phyloP scores from a whole-genome alignment of 257 asterid genomes.

The Solanum peruvianum region DNA sequence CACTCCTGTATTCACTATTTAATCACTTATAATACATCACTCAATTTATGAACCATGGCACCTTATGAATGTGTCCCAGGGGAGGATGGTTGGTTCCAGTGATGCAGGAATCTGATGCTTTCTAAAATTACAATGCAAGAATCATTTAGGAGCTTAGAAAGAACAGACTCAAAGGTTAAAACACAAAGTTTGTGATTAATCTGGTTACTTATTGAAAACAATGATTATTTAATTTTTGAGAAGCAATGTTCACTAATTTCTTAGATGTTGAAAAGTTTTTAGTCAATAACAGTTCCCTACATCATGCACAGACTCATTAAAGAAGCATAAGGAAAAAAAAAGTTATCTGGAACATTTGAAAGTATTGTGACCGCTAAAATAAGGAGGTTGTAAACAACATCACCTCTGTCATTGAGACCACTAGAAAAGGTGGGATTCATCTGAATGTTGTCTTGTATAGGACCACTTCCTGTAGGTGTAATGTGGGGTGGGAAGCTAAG shows the following conservation, averaged over 20 bases:
- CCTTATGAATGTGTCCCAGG: neutral
- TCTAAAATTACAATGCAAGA: neutral
- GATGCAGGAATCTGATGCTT: neutral
- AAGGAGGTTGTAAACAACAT: conserved; percentile 1
- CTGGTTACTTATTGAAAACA: neutral
- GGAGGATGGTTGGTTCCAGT: neutral
- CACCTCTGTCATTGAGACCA: conserved; percentile 43
- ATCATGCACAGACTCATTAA: neutral
- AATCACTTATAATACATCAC: neutral
- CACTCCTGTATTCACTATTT: neutral
- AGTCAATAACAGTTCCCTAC: neutral
- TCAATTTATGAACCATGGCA: neutral
- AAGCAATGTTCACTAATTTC: neutral
- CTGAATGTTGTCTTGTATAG: conserved; percentile 30
- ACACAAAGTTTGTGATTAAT: neutral
- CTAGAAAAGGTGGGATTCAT: conserved; percentile 32
- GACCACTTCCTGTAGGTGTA: conserved; percentile 39
- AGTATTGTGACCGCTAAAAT: neutral
- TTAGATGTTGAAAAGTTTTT: neutral
- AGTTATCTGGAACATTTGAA: neutral
- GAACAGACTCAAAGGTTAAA: neutral
- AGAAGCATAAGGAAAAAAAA: neutral
- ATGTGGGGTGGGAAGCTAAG: conserved; percentile 32
- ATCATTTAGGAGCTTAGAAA: neutral
- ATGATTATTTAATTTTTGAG: neutral